A percentile compares a stretch with the other conserved stretches of the same genome.
These are phyloP conservation scores for Didymella pomorum DNA, from an alignment of 2,329 filamentous ascomycete species.

Conservation along the genomic window DNA sequence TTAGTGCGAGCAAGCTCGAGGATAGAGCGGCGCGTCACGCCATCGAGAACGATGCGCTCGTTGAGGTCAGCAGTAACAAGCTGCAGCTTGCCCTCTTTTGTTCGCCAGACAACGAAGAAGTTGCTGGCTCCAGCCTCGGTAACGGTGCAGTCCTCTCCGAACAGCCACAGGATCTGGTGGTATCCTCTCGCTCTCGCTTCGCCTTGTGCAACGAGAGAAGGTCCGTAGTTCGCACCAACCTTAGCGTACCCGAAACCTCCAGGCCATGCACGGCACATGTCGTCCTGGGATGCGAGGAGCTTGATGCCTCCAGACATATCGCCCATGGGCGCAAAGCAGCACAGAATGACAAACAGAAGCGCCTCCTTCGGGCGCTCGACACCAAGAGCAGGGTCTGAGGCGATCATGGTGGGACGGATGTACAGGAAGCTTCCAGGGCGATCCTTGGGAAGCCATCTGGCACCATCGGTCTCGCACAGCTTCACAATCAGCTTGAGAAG, in stretches of 20 bases:
- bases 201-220: conserved; percentile 77
- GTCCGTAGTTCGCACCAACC: conserved; percentile 92
- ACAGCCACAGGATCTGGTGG: conserved; percentile 94
- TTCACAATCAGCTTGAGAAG: conserved; percentile 76
- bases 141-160: conserved; percentile 77
- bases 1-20: conserved; percentile 74
- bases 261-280: conserved; percentile 90
- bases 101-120: conserved; percentile 85
- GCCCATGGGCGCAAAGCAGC: conserved; percentile 57
- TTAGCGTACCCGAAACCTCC: conserved; percentile 93
- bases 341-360: conserved; percentile 82
- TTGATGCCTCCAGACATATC: conserved; percentile 60
- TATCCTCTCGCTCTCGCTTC: conserved; percentile 78
- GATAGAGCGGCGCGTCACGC: conserved; percentile 84
- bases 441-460: conserved; percentile 79
- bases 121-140: conserved; percentile 93
- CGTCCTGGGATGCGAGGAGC: conserved; percentile 79
- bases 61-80: conserved; percentile 85
- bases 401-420: conserved; percentile 86
- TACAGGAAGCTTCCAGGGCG: conserved; percentile 78
- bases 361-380: conserved; percentile 82
- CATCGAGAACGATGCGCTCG: conserved; percentile 84
- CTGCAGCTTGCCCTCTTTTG: conserved; percentile 69
- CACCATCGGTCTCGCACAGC: conserved; percentile 75
- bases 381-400: conserved; percentile 79